Evolutionary conservation across 1,139 yeast genomes (phyloP).

Genomic region (Suzukiozyma palmioleophila): DNA sequence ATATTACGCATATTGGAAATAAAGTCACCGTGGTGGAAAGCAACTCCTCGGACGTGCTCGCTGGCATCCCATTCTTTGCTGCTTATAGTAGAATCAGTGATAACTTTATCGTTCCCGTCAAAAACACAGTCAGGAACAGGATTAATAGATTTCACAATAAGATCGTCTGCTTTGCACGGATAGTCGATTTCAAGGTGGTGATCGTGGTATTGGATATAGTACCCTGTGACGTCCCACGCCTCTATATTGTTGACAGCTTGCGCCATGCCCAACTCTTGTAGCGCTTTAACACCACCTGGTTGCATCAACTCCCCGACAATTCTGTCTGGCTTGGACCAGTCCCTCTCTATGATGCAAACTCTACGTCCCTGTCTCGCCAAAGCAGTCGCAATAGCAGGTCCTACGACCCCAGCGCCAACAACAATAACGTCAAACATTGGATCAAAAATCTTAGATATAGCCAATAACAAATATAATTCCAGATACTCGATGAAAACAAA

Average conservation of each 20-base stretch:
- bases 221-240: slow-evolving; percentile 76
- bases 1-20: slow-evolving; percentile 70
- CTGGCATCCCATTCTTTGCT: slow-evolving; percentile 54
- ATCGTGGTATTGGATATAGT: slow-evolving; percentile 66
- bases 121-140: slow-evolving; percentile 54
- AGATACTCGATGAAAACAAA: neutral
- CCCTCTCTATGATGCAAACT: slow-evolving; percentile 76
- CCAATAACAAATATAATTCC: neutral
- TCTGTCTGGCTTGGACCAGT: slow-evolving; percentile 88
- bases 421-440: slow-evolving; percentile 55
- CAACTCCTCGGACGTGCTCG: slow-evolving; percentile 67
- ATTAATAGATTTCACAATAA: slow-evolving; percentile 35
- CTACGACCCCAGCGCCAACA: slow-evolving; percentile 94
- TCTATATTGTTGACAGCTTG: slow-evolving; percentile 77
- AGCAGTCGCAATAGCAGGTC: slow-evolving; percentile 89
- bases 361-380: slow-evolving; percentile 85
- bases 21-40: slow-evolving; percentile 91
- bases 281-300: slow-evolving; percentile 87
- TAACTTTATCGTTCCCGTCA: slow-evolving; percentile 53
- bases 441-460: neutral
- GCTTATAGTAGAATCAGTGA: slow-evolving; percentile 45
- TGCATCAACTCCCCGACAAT: slow-evolving; percentile 96
- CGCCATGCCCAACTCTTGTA: slow-evolving; percentile 75
- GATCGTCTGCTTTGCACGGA: slow-evolving; percentile 55
- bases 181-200: slow-evolving; percentile 60